A percentile compares a stretch with the other conserved stretches of the same genome.
These are phyloP conservation scores for Tolypocladium endophyticum DNA, from an alignment of 2,329 filamentous ascomycete genomes.

Conservation along the genomic window DNA sequence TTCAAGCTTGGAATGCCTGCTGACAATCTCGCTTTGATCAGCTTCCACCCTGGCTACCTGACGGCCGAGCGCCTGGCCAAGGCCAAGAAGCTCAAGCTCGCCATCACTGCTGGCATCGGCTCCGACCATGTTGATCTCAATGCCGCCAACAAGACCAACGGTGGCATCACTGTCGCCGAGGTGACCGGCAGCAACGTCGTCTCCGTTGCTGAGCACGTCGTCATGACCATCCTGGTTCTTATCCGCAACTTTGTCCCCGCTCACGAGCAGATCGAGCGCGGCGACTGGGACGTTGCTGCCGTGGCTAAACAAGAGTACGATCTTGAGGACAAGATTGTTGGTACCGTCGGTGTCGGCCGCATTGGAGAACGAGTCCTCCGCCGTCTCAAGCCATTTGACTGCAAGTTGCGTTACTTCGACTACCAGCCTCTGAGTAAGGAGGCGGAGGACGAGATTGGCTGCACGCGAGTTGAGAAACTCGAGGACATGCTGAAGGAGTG, in stretches of 20 bases:
- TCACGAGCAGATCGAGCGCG: conserved; percentile 81
- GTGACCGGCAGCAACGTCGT: conserved; percentile 98
- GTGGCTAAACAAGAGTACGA: conserved; percentile 98
- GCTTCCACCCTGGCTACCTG: conserved; percentile 97
- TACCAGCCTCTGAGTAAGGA: conserved; percentile 88
- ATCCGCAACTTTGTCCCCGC: conserved; percentile 98
- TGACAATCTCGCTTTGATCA: conserved; percentile 20
- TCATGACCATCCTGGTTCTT: conserved; percentile 96
- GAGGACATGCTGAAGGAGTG: conserved; percentile 93
- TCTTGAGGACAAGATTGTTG: conserved; percentile 93
- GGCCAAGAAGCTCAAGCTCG: conserved; percentile 98
- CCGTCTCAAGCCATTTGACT: conserved; percentile 94
- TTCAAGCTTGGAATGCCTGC: not conserved
- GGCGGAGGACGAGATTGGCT: conserved; percentile 91
- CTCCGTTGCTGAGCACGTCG: conserved; percentile 95
- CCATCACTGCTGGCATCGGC: conserved; percentile 93
- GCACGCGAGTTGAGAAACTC: conserved; percentile 74
- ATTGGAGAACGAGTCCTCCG: conserved; percentile 97
- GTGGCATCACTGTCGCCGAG: conserved; percentile 92
- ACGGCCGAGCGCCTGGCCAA: conserved; percentile 92
- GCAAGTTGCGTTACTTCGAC: conserved; percentile 98
- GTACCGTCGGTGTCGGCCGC: conserved; percentile 92
- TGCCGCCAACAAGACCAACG: conserved; percentile 96
- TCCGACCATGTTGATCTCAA: conserved; percentile 97
- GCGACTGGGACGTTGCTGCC: conserved; percentile 91